Evolutionary conservation across 176 grass and related monocot genomes (phyloP).

Genomic region (Cenchrus purpureus): DNA sequence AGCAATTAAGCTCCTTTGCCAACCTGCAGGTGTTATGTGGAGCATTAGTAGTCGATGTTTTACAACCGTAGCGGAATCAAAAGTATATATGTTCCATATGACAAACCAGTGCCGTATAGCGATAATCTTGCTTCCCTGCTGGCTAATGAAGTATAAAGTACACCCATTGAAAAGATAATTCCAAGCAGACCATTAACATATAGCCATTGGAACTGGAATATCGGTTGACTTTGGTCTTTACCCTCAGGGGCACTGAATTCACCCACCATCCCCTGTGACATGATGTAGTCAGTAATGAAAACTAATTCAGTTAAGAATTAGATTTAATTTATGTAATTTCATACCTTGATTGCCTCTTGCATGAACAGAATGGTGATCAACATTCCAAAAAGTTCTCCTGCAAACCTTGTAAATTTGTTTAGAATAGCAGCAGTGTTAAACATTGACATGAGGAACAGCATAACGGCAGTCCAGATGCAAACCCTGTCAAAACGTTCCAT

Average conservation of each 20-base stretch:
- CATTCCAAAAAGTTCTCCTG: conserved; percentile 92
- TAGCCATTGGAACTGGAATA: conserved; percentile 70
- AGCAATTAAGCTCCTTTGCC: conserved; percentile 80
- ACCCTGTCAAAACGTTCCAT: conserved; percentile 53
- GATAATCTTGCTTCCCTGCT: conserved; percentile 65
- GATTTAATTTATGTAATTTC: background rate
- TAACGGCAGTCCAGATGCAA: conserved; percentile 80
- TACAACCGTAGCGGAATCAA: conserved; percentile 13
- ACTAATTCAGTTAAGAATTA: conserved; percentile 12
- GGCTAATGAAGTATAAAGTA: conserved; percentile 62
- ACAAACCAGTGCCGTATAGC: conserved; percentile 78
- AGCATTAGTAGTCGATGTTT: conserved; percentile 33
- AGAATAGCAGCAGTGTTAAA: conserved; percentile 71
- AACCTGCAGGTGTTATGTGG: conserved; percentile 53
- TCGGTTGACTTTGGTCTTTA: conserved; percentile 47
- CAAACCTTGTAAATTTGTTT: conserved; percentile 90
- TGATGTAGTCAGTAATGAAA: conserved; percentile 25
- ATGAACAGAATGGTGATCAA: conserved; percentile 84
- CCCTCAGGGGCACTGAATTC: conserved; percentile 78
- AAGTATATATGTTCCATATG: conserved; percentile 18
- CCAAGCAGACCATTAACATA: conserved; percentile 81
- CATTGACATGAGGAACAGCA: conserved; percentile 74
- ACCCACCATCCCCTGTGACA: conserved; percentile 61
- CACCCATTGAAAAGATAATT: conserved; percentile 70
- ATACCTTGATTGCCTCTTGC: conserved; percentile 76